Percentiles rank a stretch among this genome's conserved stretches.
phyloP scores from a whole-genome alignment of 495 filamentous ascomycete species.

The Aspergillus mulundensis region DNA sequence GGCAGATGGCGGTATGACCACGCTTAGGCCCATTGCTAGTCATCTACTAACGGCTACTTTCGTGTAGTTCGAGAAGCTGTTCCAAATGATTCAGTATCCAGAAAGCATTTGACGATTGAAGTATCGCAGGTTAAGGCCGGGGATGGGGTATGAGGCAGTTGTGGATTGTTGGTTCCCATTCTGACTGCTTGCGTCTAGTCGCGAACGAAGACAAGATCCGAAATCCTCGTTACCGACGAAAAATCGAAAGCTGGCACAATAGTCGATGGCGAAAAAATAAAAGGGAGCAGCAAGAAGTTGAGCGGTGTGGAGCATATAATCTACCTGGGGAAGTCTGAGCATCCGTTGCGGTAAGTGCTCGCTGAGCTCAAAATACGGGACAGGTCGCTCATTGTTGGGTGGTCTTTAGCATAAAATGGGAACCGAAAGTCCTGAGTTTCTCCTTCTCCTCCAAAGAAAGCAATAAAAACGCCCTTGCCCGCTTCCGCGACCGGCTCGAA shows the following conservation, averaged over 20 bases:
- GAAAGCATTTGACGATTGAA: conserved; percentile 78
- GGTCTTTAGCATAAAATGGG: conserved; percentile 66
- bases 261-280: conserved; percentile 67
- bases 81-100: conserved; percentile 72
- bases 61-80: conserved; percentile 54
- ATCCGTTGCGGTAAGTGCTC: conserved; percentile 44
- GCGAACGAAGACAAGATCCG: conserved; percentile 56
- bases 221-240: conserved; percentile 62
- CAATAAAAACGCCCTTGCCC: conserved; percentile 58
- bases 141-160: conserved; percentile 55
- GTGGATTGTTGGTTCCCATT: not conserved
- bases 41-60: not conserved
- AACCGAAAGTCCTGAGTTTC: conserved; percentile 74
- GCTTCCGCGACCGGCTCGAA: conserved; percentile 61
- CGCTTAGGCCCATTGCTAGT: conserved; percentile 12
- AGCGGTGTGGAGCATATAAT: conserved; percentile 58
- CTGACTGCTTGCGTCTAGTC: conserved; percentile 31
- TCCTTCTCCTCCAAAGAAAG: conserved; percentile 73
- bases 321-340: conserved; percentile 59
- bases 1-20: conserved; percentile 41
- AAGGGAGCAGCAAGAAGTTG: conserved; percentile 49
- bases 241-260: conserved; percentile 75
- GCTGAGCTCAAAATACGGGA: not conserved
- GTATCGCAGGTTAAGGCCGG: conserved; percentile 61
- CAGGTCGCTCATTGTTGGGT: not conserved